phyloP scores from a whole-genome alignment of 2,329 filamentous ascomycete genomes.

The Venturia asperata region DNA sequence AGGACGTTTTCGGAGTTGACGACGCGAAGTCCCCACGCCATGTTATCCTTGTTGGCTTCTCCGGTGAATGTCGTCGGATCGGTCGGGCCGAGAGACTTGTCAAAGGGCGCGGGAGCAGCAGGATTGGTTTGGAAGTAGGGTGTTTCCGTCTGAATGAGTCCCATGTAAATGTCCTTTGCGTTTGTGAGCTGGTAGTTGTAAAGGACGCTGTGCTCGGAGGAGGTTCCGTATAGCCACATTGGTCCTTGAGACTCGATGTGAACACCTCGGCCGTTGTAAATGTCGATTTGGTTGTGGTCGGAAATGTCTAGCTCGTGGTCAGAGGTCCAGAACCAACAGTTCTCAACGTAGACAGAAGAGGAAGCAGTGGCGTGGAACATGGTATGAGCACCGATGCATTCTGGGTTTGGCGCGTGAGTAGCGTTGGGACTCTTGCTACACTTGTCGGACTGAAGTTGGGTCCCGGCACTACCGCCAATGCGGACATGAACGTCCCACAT shows the following conservation, averaged over 20 bases:
- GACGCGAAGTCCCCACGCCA: conserved; percentile 42
- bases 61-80: conserved; percentile 34
- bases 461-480: conserved; percentile 79
- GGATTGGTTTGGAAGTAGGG: conserved; percentile 66
- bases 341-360: conserved; percentile 72
- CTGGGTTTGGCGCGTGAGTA: conserved; percentile 49
- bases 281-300: conserved; percentile 68
- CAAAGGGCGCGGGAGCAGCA: conserved; percentile 51
- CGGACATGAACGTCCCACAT: conserved; percentile 97
- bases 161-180: conserved; percentile 56
- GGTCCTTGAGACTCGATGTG: conserved; percentile 69
- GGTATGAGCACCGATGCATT: conserved; percentile 68
- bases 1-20: conserved; percentile 36
- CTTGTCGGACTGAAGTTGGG: conserved; percentile 68
- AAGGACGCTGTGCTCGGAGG: conserved; percentile 58
- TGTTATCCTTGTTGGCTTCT: conserved; percentile 39
- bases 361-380: conserved; percentile 49
- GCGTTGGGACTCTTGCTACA: conserved; percentile 69
- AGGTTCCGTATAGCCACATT: conserved; percentile 66
- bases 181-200: conserved; percentile 63
- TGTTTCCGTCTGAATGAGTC: conserved; percentile 62
- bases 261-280: conserved; percentile 83
- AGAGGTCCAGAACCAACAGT: conserved; percentile 83
- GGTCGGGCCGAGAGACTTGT: conserved; percentile 35
- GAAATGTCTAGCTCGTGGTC: conserved; percentile 78